Base-by-base conservation (phyloP, 768 basidiomycete species). In the Sistotremastrum niveocremeum region DNA sequence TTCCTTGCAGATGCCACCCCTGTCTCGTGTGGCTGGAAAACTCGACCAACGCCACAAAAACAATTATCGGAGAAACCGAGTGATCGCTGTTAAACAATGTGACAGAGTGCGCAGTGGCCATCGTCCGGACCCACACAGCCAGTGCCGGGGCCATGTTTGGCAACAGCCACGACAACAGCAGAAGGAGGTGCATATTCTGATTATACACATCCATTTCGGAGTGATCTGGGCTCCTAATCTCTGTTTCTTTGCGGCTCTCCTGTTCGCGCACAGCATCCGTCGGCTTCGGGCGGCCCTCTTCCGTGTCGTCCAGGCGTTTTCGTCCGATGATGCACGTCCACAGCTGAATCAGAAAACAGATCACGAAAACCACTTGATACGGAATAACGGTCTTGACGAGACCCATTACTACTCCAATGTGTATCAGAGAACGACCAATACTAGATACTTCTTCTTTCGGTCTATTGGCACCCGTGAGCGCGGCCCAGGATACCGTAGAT, bases 331-430 rank as follows among this genome's bases (percentile, higher is more conserved):
- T 71, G 52, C 82, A 86, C 35, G 76, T 80, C 54, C 74, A 65
- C 39, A 87, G 63, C 49, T 89, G 87, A 43, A 84, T 76, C n/a
- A 80, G 49, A 79, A 86, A 87, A 52, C 79, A 79, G 12, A 85
- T 80, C 28, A 94, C 70, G 62, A 84, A 91, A 4, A 84, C 89
- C 7, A 93, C 84, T 62, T 95, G 91, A 77, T 87, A 89, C 0
- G 91, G 91, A n/a, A 93, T 68, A 44, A 90, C 64, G 36, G 85
- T 51, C 48, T 81, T 73, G 36, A 91, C 79, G n/a, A 81, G 63
- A 10, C 72, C 51, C 43, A 81, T 69, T 34, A 91, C 71, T 12
- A 81, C 42, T 5, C 57, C 51, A 59, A 5, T 20, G 20, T 20
- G 20, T 20, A 20, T 20, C 20, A 20, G 20, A 20, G 20, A 20